phyloP scores from a whole-genome alignment of 2,329 filamentous ascomycete species.

The Myriangium duriaei region DNA sequence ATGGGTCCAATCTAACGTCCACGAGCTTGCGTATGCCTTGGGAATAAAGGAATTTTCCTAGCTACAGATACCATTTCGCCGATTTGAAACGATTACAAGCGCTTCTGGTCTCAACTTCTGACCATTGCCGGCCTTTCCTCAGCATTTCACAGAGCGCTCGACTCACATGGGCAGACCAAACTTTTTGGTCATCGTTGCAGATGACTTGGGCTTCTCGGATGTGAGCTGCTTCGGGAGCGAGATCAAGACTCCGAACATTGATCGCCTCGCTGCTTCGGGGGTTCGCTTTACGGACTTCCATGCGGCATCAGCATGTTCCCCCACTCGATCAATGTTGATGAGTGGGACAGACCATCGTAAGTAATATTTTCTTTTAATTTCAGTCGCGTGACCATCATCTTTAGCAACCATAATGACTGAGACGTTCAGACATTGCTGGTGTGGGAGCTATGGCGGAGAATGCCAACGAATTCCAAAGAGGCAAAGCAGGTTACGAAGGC shows the following conservation, averaged over 20 bases:
- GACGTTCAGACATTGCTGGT: conserved; percentile 19
- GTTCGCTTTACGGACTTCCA: conserved; percentile 21
- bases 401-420: not conserved
- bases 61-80: too few species aligned
- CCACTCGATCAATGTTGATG: conserved; percentile 25
- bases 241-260: conserved; percentile 20
- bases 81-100: too few species aligned
- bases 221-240: conserved; percentile 20
- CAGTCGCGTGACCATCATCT: not conserved
- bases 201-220: conserved; percentile 23
- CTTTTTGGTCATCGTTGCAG: conserved; percentile 16
- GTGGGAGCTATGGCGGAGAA: conserved; percentile 22
- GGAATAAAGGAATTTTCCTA: too few species aligned
- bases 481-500: conserved; percentile 25
- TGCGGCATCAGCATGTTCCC: conserved; percentile 22
- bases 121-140: too few species aligned
- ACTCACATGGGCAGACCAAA: conserved; percentile 12
- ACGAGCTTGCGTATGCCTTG: too few species aligned
- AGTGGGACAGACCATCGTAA: conserved; percentile 22
- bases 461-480: conserved; percentile 15
- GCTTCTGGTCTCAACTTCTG: too few species aligned
- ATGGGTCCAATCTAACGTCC: too few species aligned
- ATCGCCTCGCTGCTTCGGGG: conserved; percentile 12
- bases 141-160: not conserved
- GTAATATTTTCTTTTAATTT: not conserved